Evolutionary conservation across 371 early-diverging fungal species (phyloP).

Genomic region (Mucor mucedo): DNA sequence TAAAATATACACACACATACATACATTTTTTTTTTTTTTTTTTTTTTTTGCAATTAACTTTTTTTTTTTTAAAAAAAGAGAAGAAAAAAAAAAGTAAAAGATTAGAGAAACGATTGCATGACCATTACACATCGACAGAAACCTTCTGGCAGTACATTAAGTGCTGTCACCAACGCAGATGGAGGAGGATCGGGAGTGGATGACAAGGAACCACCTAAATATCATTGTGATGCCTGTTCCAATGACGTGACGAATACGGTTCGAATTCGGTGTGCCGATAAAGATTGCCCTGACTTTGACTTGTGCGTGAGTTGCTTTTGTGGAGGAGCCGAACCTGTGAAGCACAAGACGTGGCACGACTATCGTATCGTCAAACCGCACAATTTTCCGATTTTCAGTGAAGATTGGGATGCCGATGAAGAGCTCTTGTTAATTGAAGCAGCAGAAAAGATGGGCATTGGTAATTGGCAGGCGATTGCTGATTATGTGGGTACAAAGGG

Average conservation of each 20-base stretch:
- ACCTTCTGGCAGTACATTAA: conserved; percentile 37
- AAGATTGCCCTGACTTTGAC: conserved; percentile 92
- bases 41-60: neutral
- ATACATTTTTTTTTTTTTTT: neutral
- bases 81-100: neutral
- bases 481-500: conserved; percentile 93
- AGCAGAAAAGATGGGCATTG: conserved; percentile 91
- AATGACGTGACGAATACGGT: conserved; percentile 89
- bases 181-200: conserved; percentile 37
- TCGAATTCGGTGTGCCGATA: conserved; percentile 85
- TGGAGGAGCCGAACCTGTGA: conserved; percentile 80
- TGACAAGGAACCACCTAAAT: conserved; percentile 65
- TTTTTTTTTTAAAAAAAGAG: neutral
- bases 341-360: conserved; percentile 86
- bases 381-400: conserved; percentile 85
- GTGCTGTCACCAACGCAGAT: conserved; percentile 29
- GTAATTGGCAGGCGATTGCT: conserved; percentile 97
- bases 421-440: conserved; percentile 95
- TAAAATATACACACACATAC: no score
- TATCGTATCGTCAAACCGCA: conserved; percentile 90
- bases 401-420: conserved; percentile 97
- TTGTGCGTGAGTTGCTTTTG: conserved; percentile 96
- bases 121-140: conserved; percentile 57
- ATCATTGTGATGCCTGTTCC: conserved; percentile 92
- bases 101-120: conserved; percentile 24